Conservation (phyloP, 352 stramenopile genomes). For the Globisporangium middletonii region DNA sequence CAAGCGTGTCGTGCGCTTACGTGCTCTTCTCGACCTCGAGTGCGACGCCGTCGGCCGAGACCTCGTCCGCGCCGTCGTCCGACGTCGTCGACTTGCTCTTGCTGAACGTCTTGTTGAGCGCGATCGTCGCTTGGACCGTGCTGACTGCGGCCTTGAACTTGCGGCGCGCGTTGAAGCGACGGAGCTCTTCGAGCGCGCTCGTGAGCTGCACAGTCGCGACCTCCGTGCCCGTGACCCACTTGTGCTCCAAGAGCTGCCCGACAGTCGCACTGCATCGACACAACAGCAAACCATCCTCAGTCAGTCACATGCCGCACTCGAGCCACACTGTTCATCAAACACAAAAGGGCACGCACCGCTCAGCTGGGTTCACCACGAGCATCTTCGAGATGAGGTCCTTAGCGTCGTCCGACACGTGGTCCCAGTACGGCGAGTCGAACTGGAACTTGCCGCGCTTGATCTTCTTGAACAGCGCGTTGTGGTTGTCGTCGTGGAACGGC, state of each 20-base stretch:
- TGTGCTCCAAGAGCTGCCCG: slow-evolving; percentile 81
- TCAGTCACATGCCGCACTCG: background rate
- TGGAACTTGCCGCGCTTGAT: slow-evolving; percentile 93
- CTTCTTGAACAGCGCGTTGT: slow-evolving; percentile 92
- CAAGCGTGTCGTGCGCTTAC: slow-evolving; percentile 1
- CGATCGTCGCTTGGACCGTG: slow-evolving; percentile 71
- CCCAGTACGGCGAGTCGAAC: slow-evolving; percentile 96
- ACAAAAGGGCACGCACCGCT: slow-evolving; percentile 43
- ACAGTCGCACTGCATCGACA: slow-evolving; percentile 54
- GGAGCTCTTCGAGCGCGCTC: slow-evolving; percentile 89
- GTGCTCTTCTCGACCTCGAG: slow-evolving; percentile 20
- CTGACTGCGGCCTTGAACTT: slow-evolving; percentile 93
- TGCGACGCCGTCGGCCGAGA: slow-evolving; percentile 16
- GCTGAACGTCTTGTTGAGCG: slow-evolving; percentile 74
- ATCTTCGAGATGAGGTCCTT: slow-evolving; percentile 94
- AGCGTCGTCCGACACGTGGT: slow-evolving; percentile 89
- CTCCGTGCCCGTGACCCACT: slow-evolving; percentile 87
- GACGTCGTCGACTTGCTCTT: slow-evolving; percentile 33
- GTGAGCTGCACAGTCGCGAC: slow-evolving; percentile 87
- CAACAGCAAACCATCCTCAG: slow-evolving; percentile 10
- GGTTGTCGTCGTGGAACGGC: slow-evolving; percentile 91
- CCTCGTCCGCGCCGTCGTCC: slow-evolving; percentile 9
- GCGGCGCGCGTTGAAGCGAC: slow-evolving; percentile 92
- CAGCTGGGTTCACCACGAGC: slow-evolving; percentile 86
- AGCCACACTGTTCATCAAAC: background rate